Evolutionary conservation across 2,329 filamentous ascomycete genomes (phyloP), one percentile per base, ranked within the genome.

Genomic region (Emydomyces testavorans): DNA sequence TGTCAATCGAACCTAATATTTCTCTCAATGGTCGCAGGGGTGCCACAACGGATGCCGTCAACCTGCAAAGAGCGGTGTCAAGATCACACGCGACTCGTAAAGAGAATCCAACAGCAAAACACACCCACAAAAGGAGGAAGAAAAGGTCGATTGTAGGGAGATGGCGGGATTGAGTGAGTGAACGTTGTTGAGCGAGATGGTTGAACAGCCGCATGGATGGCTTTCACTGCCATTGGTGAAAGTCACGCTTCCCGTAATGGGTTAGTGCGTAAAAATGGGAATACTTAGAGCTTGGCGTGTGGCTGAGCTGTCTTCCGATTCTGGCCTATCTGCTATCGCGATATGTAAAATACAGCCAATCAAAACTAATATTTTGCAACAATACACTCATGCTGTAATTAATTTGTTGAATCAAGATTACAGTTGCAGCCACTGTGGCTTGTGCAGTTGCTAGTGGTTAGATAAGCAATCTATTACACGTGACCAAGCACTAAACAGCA

Each of bases 221-320:
- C n/a, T 11, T 6, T 37, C 42, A 35, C 39, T 47, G 31, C 44
- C 10, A 47, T 39, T 47, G 44, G 44, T 46, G 44, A 39, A 20
- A 24, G 10, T 26, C 44, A 23, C 16, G n/a, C 13, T 5, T 37
- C 23, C 8, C 21, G 10, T 28, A 45, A 18, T 10, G 32, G 42
- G 5, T 36, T 45, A 45, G 42, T 16, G 42, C 32, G 21, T 31
- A 16, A 2, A 4, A 26, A 6, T 10, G 7, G 7, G 15, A 6
- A 4, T 6, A 13, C 16, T 13, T 24, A 32, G n/a, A n/a, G n/a
- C n/a, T n/a, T n/a, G n/a, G n/a, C 28, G 13, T 15, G 39, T 31
- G 39, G 39, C 26, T 31, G 26, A 31, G 26, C 24, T 20, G 23
- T 41, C 20, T n/a, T 2, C 4, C 5, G 8, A 13, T 15, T 3